Conservation (phyloP, 192 early-diverging fungal species). For the Borealophlyctis nickersoniae region DNA sequence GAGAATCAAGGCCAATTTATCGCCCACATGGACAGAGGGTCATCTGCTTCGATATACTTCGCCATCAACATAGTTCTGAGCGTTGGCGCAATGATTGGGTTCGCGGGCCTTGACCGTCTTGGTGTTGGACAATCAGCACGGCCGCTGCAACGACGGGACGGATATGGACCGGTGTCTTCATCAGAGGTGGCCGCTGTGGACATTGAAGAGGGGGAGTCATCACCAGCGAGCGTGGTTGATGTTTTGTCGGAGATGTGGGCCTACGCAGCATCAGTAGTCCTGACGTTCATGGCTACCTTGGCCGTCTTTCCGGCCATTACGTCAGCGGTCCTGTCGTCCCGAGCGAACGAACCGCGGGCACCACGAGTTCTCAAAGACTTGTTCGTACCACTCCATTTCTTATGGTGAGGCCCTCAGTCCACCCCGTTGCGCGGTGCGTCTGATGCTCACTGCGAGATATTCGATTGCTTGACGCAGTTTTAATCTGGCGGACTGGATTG, state of each 20-base stretch:
- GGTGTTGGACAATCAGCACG: neutral
- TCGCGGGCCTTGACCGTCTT: neutral
- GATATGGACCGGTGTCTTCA: neutral
- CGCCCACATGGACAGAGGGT: too few relatives aligned
- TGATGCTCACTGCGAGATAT: too few relatives aligned
- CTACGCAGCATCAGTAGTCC: neutral
- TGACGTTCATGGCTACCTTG: neutral
- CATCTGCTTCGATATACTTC: neutral
- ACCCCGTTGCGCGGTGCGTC: too few relatives aligned
- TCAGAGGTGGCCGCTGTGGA: neutral
- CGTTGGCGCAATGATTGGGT: neutral
- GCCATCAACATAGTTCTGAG: neutral
- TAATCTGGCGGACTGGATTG: neutral
- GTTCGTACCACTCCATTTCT: too few relatives aligned
- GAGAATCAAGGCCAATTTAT: too few relatives aligned
- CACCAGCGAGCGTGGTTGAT: neutral
- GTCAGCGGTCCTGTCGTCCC: neutral
- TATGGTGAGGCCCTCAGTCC: too few relatives aligned
- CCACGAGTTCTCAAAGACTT: too few relatives aligned
- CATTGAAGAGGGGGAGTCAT: neutral
- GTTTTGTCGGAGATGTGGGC: neutral
- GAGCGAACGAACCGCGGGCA: too few relatives aligned
- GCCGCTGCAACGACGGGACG: too few relatives aligned
- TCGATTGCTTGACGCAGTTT: neutral
- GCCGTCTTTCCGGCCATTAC: neutral